phyloP scores from a whole-genome alignment of 108 stramenopile species.

The Asterionellopsis glacialis region DNA sequence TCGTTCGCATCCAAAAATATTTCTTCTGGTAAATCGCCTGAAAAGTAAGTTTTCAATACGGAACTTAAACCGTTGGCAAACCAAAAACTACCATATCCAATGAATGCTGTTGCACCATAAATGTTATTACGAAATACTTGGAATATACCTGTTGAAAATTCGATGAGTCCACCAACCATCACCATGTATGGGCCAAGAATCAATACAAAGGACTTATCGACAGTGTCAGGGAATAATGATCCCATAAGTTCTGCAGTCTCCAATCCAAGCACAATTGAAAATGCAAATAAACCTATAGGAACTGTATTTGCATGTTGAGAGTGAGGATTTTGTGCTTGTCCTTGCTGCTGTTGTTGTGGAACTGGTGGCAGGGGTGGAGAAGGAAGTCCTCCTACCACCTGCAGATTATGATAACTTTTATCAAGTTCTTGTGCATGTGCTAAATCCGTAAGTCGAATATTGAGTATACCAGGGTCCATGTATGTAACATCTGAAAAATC shows the following conservation, averaged over 20 bases:
- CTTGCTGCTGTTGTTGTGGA: background rate
- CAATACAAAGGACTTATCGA: slow-evolving; percentile 18
- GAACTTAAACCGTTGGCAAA: slow-evolving; percentile 16
- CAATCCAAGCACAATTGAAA: slow-evolving; percentile 21
- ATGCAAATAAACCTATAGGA: slow-evolving; percentile 31
- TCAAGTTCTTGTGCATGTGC: background rate
- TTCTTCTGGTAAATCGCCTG: slow-evolving; percentile 6
- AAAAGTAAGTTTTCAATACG: slow-evolving; percentile 21
- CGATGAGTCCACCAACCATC: slow-evolving; percentile 28
- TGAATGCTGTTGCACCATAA: slow-evolving; percentile 35
- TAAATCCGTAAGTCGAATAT: slow-evolving; percentile 32
- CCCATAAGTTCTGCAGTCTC: slow-evolving; percentile 14
- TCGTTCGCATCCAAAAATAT: slow-evolving; percentile 8
- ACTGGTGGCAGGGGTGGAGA: background rate
- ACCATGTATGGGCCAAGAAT: slow-evolving; percentile 29
- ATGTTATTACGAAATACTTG: slow-evolving; percentile 38
- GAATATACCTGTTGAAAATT: slow-evolving; percentile 24
- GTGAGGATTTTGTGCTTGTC: background rate
- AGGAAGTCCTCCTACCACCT: background rate
- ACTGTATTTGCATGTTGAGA: slow-evolving; percentile 14
- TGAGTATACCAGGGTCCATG: slow-evolving; percentile 24
- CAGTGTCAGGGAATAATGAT: slow-evolving; percentile 10
- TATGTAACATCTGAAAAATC: slow-evolving; percentile 20
- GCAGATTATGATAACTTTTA: background rate
- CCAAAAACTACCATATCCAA: slow-evolving; percentile 31